Base-by-base conservation (phyloP, 495 filamentous ascomycete species). In the Xylaria acuta region DNA sequence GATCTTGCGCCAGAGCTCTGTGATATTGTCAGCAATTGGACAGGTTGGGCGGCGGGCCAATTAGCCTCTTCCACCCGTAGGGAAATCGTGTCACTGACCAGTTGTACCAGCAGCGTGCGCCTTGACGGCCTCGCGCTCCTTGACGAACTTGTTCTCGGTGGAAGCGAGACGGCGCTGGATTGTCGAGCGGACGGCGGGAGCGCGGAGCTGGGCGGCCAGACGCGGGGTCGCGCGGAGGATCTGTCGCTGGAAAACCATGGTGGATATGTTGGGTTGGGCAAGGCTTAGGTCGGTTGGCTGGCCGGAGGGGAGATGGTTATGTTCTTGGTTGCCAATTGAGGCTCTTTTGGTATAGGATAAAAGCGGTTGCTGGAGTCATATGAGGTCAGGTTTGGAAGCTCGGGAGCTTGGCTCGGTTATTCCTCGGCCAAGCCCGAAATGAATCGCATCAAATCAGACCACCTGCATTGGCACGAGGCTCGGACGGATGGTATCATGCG, bases 1-100 rank as follows among this genome's bases (percentile, higher is more conserved):
- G 65, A 97, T 91, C 86, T 95, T 97, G 83, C 90, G 90, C 95
- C 95, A 98, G 74, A 96, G 90, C 80, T 93, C 95, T 98, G 81
- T 80, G 74, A 51, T 16, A 71, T 60, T 71, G 32, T 73, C 72
- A 49, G 75, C 43, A 43, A 34, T 38, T 14, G n/a, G 69, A 16
- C 1, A 25, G 6, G 34, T 60, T 34, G 63, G 56, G 30, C 43
- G 32, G 34, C 64, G 32, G 38, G 14, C 5, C 54, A 56, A 34
- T 63, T 64, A 8, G 45, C 18, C 30, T 34, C n/a, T 18, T 30
- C 18, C 11, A 2, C 40, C 20, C 36, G 25, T 36, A 7, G 22
- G 30, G 30, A 30, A 6, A 1, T 58, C 20, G 11, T 18, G 45
- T 36, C 11, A 81, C 91, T 80, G 77, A 97, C 95, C 92, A 78